Percentiles rank a stretch among this genome's conserved stretches.
Evolutionary conservation across 768 basidiomycete species (phyloP).

Genomic region (Pleurotus platypus): DNA sequence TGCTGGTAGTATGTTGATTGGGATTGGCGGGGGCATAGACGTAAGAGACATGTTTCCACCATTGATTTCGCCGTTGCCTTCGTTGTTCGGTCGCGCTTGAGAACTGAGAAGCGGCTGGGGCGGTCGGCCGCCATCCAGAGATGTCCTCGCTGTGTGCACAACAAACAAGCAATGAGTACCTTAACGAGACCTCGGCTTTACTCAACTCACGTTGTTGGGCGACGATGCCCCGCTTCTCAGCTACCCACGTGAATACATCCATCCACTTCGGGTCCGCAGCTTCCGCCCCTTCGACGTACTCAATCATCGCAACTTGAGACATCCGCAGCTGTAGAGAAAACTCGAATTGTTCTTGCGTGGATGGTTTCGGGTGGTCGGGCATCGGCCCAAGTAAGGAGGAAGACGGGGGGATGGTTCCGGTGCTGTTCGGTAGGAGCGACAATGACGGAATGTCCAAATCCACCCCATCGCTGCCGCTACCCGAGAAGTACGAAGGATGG

Average conservation of each 20-base stretch:
- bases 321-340: slow-evolving; percentile 81
- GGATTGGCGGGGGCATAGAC: slow-evolving; percentile 25
- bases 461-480: background rate
- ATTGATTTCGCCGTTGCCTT: slow-evolving; percentile 1
- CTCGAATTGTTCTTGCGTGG: slow-evolving; percentile 63
- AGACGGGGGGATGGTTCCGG: slow-evolving; percentile 34
- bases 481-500: background rate
- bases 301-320: slow-evolving; percentile 77
- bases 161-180: background rate
- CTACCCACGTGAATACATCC: slow-evolving; percentile 84
- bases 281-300: slow-evolving; percentile 83
- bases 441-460: background rate
- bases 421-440: slow-evolving; percentile 16
- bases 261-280: slow-evolving; percentile 78
- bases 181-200: slow-evolving; percentile 5
- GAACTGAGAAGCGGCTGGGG: background rate
- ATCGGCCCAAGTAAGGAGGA: slow-evolving; percentile 38
- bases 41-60: slow-evolving; percentile 9
- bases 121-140: background rate
- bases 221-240: slow-evolving; percentile 43
- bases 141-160: background rate
- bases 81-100: background rate
- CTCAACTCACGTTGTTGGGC: slow-evolving; percentile 20
- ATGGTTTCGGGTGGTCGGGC: slow-evolving; percentile 45
- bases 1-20: slow-evolving; percentile 64